phyloP scores from a whole-genome alignment of 176 grass and related monocot species.

The Typha latifolia region DNA sequence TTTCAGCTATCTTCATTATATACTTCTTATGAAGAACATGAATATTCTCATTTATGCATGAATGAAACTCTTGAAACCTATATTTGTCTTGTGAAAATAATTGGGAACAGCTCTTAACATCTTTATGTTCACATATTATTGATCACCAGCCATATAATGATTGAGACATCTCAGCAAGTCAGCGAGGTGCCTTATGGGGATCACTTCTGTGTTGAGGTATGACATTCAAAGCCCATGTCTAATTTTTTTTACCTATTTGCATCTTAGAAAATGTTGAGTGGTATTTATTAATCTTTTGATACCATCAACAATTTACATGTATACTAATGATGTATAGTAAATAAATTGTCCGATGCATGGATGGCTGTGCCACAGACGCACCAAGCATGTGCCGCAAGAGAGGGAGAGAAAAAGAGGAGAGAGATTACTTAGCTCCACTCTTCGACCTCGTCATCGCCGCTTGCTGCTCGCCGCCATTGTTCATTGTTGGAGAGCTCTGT shows the following conservation, averaged over 20 bases:
- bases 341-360: too few relatives aligned
- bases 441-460: too few relatives aligned
- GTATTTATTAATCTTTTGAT: neutral
- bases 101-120: neutral
- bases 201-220: slow-evolving; percentile 86
- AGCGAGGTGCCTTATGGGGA: slow-evolving; percentile 79
- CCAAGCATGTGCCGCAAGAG: too few relatives aligned
- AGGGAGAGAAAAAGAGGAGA: too few relatives aligned
- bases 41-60: too few relatives aligned
- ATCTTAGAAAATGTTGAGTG: slow-evolving; percentile 5
- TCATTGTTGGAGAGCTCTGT: too few relatives aligned
- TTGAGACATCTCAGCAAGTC: slow-evolving; percentile 74
- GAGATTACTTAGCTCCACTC: too few relatives aligned
- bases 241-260: neutral
- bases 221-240: slow-evolving; percentile 17
- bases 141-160: slow-evolving; percentile 45
- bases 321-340: neutral
- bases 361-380: too few relatives aligned
- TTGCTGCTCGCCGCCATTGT: too few relatives aligned
- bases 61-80: neutral
- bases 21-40: neutral
- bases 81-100: slow-evolving; percentile 11
- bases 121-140: slow-evolving; percentile 22
- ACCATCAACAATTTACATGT: neutral
- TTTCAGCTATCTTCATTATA: neutral